Conservation (phyloP, 2,329 filamentous ascomycete species). For the Sclerotinia trifoliorum region DNA sequence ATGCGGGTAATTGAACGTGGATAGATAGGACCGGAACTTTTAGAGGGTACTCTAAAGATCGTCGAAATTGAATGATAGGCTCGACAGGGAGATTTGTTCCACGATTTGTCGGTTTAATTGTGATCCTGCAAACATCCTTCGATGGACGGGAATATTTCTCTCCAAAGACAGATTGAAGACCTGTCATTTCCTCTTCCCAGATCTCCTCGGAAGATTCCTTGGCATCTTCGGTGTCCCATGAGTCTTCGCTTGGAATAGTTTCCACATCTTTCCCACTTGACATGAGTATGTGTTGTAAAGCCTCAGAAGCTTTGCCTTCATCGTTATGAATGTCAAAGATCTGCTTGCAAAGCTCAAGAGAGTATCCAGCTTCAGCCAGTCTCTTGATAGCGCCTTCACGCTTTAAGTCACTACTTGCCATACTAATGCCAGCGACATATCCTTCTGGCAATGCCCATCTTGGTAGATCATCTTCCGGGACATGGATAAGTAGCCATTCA, state of each 20-base stretch:
- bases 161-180: constrained; percentile 82
- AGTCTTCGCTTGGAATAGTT: constrained; percentile 43
- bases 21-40: constrained; percentile 68
- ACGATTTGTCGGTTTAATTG: constrained; percentile 57
- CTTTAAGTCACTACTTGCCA: constrained; percentile 78
- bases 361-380: constrained; percentile 79
- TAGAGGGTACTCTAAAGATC: constrained; percentile 71
- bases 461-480: constrained; percentile 95
- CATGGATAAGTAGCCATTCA: constrained; percentile 94
- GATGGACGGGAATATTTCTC: constrained; percentile 65
- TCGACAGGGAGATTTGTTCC: constrained; percentile 52
- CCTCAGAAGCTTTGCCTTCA: constrained; percentile 74
- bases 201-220: constrained; percentile 56
- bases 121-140: constrained; percentile 66
- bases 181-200: constrained; percentile 84
- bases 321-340: constrained; percentile 69
- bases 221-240: constrained; percentile 43
- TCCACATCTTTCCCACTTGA: constrained; percentile 44
- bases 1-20: constrained; percentile 73
- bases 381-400: constrained; percentile 80
- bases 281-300: constrained; percentile 70
- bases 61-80: constrained; percentile 64
- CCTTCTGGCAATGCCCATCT: constrained; percentile 87
- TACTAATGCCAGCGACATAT: constrained; percentile 85
- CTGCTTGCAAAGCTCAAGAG: constrained; percentile 76